These are phyloP conservation scores for Maudiozyma barnettii DNA, from an alignment of 805 yeast species.

Conservation along the genomic window DNA sequence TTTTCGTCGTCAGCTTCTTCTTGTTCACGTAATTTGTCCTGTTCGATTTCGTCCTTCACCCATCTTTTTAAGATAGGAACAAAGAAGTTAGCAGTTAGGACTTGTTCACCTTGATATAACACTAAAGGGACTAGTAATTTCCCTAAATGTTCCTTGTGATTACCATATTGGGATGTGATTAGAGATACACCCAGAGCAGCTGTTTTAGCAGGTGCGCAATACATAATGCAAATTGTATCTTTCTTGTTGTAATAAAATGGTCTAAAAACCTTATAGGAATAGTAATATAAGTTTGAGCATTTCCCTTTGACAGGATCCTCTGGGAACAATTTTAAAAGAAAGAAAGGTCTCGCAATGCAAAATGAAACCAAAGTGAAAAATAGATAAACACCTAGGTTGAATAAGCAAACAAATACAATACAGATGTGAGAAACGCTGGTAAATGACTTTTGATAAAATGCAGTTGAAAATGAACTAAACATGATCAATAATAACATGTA, in stretches of 20 bases:
- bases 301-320: constrained; percentile 38
- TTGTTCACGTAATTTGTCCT: constrained; percentile 9
- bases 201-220: constrained; percentile 89
- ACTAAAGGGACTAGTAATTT: constrained; percentile 72
- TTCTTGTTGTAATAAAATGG: constrained; percentile 64
- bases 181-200: constrained; percentile 87
- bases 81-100: constrained; percentile 65
- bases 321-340: constrained; percentile 36
- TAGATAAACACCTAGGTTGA: constrained; percentile 71
- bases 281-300: constrained; percentile 37
- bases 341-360: constrained; percentile 50
- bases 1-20: constrained; percentile 7
- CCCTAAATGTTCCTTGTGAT: constrained; percentile 51
- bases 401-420: constrained; percentile 68
- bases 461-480: constrained; percentile 76
- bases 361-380: constrained; percentile 63
- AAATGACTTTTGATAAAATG: constrained; percentile 76
- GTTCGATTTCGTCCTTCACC: constrained; percentile 32
- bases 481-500: constrained; percentile 70
- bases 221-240: constrained; percentile 72
- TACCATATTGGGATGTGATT: constrained; percentile 71
- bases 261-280: constrained; percentile 30
- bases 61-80: constrained; percentile 61
- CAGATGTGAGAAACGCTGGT: constrained; percentile 57
- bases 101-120: constrained; percentile 80